Percentiles rank a stretch among this genome's conserved stretches.
Conservation (phyloP, 2,329 filamentous ascomycete species). For the Fusarium newnesense region DNA sequence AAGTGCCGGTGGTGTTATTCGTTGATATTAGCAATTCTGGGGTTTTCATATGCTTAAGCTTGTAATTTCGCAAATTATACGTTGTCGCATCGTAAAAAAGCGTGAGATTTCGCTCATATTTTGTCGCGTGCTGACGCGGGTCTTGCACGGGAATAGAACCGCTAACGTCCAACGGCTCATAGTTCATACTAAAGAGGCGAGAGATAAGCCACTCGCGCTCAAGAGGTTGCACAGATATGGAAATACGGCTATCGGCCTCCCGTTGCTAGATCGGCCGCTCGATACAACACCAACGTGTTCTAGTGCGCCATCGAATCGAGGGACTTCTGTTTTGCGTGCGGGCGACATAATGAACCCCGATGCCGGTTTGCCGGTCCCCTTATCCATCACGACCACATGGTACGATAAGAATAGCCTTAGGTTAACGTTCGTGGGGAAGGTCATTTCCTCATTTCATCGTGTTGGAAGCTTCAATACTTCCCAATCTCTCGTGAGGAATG, state of each 20-base stretch:
- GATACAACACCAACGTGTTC: background rate
- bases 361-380: constrained; percentile 7
- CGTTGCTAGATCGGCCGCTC: background rate
- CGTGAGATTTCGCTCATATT: background rate
- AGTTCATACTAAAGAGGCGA: background rate
- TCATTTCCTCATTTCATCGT: background rate
- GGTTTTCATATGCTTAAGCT: background rate
- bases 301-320: background rate
- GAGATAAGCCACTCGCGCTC: background rate
- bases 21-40: background rate
- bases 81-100: background rate
- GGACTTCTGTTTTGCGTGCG: constrained; percentile 12
- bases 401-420: background rate
- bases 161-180: background rate
- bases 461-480: background rate
- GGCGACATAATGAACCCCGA: background rate
- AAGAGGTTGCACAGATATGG: background rate
- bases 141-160: background rate
- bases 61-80: background rate
- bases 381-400: background rate
- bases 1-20: background rate
- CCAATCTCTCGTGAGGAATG: background rate
- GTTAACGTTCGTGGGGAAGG: background rate
- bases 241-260: background rate
- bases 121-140: background rate